phyloP scores from a whole-genome alignment of 2,329 filamentous ascomycete genomes.

The Fusarium tricinctum region DNA sequence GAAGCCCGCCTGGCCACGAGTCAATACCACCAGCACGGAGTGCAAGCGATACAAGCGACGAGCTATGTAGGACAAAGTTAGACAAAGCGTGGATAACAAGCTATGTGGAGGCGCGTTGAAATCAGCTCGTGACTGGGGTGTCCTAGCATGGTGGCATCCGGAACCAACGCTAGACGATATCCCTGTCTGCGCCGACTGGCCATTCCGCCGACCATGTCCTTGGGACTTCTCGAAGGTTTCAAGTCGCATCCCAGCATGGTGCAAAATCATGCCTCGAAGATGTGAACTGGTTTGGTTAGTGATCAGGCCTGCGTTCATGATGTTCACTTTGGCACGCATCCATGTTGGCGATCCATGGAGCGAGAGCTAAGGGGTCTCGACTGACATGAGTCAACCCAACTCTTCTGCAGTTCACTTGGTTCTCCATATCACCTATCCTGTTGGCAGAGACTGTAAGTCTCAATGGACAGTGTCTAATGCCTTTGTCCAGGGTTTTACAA shows the following conservation, averaged over 20 bases:
- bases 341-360: conserved; percentile 47
- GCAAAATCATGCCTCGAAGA: conserved; percentile 49
- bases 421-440: conserved; percentile 3
- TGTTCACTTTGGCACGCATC: conserved; percentile 39
- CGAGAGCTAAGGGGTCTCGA: conserved; percentile 36
- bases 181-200: conserved; percentile 42
- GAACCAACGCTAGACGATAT: conserved; percentile 37
- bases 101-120: conserved; percentile 40
- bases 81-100: conserved; percentile 36
- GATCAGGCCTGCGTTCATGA: conserved; percentile 32
- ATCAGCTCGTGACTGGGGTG: conserved; percentile 45
- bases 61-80: conserved; percentile 25
- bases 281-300: conserved; percentile 45
- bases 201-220: conserved; percentile 52
- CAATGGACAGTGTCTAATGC: conserved; percentile 12
- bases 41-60: conserved; percentile 20
- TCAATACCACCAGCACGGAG: conserved; percentile 31
- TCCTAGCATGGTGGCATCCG: conserved; percentile 24
- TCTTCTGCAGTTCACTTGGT: conserved; percentile 8
- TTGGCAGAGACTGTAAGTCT: conserved; percentile 15
- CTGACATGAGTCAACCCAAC: conserved; percentile 24
- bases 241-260: conserved; percentile 45
- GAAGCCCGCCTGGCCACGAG: conserved; percentile 44
- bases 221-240: conserved; percentile 53
- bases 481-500: conserved; percentile 11